phyloP scores from a whole-genome alignment of 768 basidiomycete genomes.

The Termitomyces sp. region DNA sequence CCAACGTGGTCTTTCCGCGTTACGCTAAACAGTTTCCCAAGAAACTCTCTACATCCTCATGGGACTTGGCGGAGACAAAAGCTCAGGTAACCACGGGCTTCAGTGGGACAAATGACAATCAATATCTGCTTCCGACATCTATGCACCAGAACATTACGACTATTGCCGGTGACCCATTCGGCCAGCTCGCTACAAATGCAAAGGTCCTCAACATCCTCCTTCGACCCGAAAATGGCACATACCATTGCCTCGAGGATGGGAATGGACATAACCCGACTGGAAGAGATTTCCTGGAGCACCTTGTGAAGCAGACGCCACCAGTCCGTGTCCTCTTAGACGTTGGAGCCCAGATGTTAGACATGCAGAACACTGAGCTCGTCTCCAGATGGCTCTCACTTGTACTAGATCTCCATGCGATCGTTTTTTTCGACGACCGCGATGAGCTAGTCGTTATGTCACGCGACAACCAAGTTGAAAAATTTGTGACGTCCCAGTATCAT shows the following conservation, averaged over 20 bases:
- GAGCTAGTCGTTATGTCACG: constrained; percentile 30
- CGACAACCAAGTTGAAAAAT: constrained; percentile 29
- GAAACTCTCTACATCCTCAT: constrained; percentile 46
- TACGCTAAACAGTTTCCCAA: constrained; percentile 44
- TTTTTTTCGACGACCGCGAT: constrained; percentile 41
- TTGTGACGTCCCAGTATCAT: constrained; percentile 33
- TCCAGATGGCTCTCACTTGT: constrained; percentile 34
- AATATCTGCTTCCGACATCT: constrained; percentile 32
- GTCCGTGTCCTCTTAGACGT: constrained; percentile 51
- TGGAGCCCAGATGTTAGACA: constrained; percentile 54
- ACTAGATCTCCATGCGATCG: constrained; percentile 30
- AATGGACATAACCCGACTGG: constrained; percentile 18
- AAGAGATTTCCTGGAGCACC: constrained; percentile 21
- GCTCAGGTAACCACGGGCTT: constrained; percentile 41
- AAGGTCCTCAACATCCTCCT: constrained; percentile 36
- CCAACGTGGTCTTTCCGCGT: constrained; percentile 44
- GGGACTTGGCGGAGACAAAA: constrained; percentile 47
- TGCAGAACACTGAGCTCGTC: constrained; percentile 39
- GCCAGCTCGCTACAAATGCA: constrained; percentile 46
- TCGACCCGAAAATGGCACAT: constrained; percentile 36
- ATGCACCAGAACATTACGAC: constrained; percentile 23
- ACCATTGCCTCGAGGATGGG: constrained; percentile 21
- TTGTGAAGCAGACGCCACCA: constrained; percentile 33
- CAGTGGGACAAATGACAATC: constrained; percentile 54
- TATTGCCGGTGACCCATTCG: constrained; percentile 23